Evolutionary conservation across 2,329 filamentous ascomycete species (phyloP), one percentile per base, ranked within the genome.

Genomic region (Rasamsonia emersonii): DNA sequence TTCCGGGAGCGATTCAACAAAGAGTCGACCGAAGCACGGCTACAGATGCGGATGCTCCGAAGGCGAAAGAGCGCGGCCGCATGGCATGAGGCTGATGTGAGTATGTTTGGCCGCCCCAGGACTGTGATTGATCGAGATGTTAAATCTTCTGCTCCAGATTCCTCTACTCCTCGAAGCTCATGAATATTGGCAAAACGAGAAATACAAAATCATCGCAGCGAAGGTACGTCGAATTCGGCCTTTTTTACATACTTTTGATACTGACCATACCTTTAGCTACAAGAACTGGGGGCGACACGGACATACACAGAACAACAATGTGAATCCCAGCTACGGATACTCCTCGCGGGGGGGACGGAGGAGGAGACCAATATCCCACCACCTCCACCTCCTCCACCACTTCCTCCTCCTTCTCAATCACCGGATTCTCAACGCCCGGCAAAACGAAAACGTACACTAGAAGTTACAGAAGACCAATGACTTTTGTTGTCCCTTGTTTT

Each of bases 61-160:
- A 42, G 57, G 25, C 52, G 55, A 26, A 55, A 57, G 32, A 48
- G 56, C 32, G 49, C 55, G 16, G 40, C 47, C 27, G 44, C 49
- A 24, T 63, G 60, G 59, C 56, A 59, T 35, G 55, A 61, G 37
- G 47, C 54, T 34, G 58, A 64, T 61, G 57, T 63, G 57, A 62
- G 61, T 46, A 60, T 61, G 48, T 41, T 29, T 41, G 44, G 11
- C 28, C 39, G 23, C 29, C 37, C 18, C 24, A 13, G 23, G 20
- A 28, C 26, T 28, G 13, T 27, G 14, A 11, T 21, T n/a, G 2
- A 8, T 10, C 14, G 18, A 24, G 11, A 11, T 17, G 21, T 23
- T 47, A 37, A 43, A 19, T 33, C 20, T 30, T 32, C 24, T 31
- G 32, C 33, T 28, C 9, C 30, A 63, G 59, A 44, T 58, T 35